These are phyloP conservation scores for Solanum hybrid DNA, from an alignment of 305 asterid species.

Conservation along the genomic window DNA sequence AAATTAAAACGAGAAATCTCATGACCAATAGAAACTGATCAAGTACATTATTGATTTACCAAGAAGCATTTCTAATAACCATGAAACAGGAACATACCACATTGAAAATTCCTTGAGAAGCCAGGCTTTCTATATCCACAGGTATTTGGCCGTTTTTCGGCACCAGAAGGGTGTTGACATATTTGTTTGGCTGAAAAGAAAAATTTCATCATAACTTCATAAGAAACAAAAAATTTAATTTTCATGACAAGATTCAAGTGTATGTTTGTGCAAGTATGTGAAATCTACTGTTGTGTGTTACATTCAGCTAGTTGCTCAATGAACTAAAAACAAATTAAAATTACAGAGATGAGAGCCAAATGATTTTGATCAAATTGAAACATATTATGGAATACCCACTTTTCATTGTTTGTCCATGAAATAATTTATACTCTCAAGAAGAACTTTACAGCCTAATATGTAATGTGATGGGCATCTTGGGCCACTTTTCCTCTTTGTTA, in stretches of 20 bases:
- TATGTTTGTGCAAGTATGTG: neutral
- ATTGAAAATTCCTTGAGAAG: slow-evolving; percentile 54
- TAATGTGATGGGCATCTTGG: neutral
- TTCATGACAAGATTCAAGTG: neutral
- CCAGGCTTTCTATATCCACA: slow-evolving; percentile 41
- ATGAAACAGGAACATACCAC: slow-evolving; percentile 40
- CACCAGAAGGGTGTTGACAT: slow-evolving; percentile 68
- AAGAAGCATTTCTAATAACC: neutral
- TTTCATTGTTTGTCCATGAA: neutral
- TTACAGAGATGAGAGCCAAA: neutral
- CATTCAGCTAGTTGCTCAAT: neutral
- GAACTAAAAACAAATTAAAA: neutral
- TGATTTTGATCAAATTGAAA: neutral
- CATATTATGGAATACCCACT: neutral
- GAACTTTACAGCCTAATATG: neutral
- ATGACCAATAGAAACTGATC: neutral
- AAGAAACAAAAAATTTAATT: neutral
- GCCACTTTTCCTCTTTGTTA: neutral
- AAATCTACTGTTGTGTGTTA: neutral
- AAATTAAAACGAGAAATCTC: neutral
- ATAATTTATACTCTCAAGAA: neutral
- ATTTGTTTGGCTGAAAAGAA: slow-evolving; percentile 57
- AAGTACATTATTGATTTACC: neutral
- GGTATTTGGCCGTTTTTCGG: slow-evolving; percentile 73
- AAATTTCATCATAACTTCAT: slow-evolving; percentile 15